Evolutionary conservation across 257 asterid genomes (phyloP), one percentile per base, ranked within the genome.

Genomic region (Solanum infundibuliforme): DNA sequence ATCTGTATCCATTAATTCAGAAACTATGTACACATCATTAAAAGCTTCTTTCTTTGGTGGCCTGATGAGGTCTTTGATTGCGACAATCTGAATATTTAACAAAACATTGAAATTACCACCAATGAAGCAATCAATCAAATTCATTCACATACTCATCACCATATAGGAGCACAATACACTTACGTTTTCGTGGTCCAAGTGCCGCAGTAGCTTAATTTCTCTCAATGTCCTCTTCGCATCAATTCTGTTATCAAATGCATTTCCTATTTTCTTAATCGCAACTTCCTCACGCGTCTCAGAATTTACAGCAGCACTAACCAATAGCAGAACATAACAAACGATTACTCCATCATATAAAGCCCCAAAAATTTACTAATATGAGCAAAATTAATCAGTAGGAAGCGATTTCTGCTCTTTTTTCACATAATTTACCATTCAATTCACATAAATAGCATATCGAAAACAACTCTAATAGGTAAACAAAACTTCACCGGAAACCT

Each of bases 181-280:
- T 65, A 95, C 98, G 65, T 95, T 95, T 87, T 95, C 98, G 58
- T 95, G 98, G 90, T 94, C 96, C 98, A 95, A 89, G 86, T 95
- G 98, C 88, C 94, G 95, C 27, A 95, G 91, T 69, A 95, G 95
- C 89, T 93, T 95, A 88, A 95, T 94, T 91, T 95, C 98, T 86
- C 98, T 89, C 92, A 95, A 90, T 83, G 98, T 94, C 90, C 98
- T 94, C 89, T 94, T 94, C 31, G 98, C 98, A 89, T 94, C 98
- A 68, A 95, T 88, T 86, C 92, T 89, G 72, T 95, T 95, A 83
- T 93, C 96, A 90, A 95, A 94, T 39, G 98, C 95, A 86, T 93
- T 94, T 55, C 98, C 98, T 68, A 95, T 95, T 87, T 95, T 95
- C 93, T 95, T 95, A 32, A 95, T 95, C 11, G 98, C 98, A 73